Conservation (phyloP, 306 rosid genomes). For the Abrus pulchellus region DNA sequence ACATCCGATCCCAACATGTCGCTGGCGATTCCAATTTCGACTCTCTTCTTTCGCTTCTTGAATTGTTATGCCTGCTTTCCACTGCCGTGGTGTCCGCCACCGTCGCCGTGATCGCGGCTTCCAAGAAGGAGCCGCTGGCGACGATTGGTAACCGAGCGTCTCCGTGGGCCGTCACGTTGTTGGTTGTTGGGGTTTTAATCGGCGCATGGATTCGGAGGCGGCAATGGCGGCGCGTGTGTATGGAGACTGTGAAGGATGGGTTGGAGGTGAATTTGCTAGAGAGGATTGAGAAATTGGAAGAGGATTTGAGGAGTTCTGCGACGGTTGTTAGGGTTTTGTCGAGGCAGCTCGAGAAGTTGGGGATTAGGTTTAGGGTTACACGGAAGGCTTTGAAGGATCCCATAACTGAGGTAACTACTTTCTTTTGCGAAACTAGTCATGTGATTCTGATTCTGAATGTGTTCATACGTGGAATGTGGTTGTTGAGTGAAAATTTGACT, state of each 20-base stretch:
- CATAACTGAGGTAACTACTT: constrained; percentile 73
- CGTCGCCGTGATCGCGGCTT: constrained; percentile 48
- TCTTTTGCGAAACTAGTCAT: background rate
- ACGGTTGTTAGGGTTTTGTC: constrained; percentile 72
- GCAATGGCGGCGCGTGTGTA: constrained; percentile 67
- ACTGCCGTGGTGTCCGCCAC: constrained; percentile 58
- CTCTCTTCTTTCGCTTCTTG: constrained; percentile 64
- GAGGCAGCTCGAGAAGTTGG: constrained; percentile 92
- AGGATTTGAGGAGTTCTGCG: constrained; percentile 69
- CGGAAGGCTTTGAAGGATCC: constrained; percentile 78
- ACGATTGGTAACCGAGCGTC: constrained; percentile 53
- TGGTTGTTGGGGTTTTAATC: constrained; percentile 62
- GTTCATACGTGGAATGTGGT: constrained; percentile 20
- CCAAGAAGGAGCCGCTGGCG: constrained; percentile 54
- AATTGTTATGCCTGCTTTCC: constrained; percentile 67
- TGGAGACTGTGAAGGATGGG: constrained; percentile 54
- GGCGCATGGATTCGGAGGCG: constrained; percentile 81
- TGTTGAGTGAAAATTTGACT: background rate
- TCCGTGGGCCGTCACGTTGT: constrained; percentile 54
- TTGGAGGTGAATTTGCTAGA: constrained; percentile 73
- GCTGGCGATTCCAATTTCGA: constrained; percentile 57
- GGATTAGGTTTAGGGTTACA: constrained; percentile 77
- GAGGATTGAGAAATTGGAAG: constrained; percentile 86
- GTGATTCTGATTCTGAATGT: constrained; percentile 17
- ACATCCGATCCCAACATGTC: constrained; percentile 49